A percentile compares a stretch with the other conserved stretches of the same genome.
Conservation (phyloP, 345 rosid species). For the Euclidium syriacum region DNA sequence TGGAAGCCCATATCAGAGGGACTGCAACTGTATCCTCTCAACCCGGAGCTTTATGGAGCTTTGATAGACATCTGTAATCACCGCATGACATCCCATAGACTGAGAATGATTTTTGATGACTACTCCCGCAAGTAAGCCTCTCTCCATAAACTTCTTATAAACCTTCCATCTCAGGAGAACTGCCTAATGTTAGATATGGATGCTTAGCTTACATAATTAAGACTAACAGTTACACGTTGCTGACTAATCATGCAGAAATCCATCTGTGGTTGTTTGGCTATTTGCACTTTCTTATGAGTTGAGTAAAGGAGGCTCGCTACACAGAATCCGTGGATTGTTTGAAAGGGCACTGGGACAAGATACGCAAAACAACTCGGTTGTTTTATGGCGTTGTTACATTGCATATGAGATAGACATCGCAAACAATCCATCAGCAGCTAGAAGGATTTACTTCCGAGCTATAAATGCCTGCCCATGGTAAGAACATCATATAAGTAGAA, state of each 20-base stretch:
- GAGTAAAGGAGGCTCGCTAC: slow-evolving; percentile 54
- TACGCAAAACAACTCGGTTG: slow-evolving; percentile 46
- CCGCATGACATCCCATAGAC: slow-evolving; percentile 70
- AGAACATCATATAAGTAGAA: slow-evolving; percentile 21
- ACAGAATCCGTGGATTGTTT: slow-evolving; percentile 77
- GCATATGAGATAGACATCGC: slow-evolving; percentile 69
- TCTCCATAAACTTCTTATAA: slow-evolving; percentile 10
- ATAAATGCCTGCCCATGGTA: slow-evolving; percentile 96
- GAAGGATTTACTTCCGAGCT: slow-evolving; percentile 78
- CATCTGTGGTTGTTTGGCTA: slow-evolving; percentile 67
- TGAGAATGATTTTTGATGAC: slow-evolving; percentile 69
- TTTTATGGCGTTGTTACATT: slow-evolving; percentile 87
- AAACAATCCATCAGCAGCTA: slow-evolving; percentile 58
- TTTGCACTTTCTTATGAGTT: slow-evolving; percentile 78
- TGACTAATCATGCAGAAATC: slow-evolving; percentile 47
- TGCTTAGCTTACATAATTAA: slow-evolving; percentile 5
- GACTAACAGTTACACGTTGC: neutral
- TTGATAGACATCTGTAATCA: slow-evolving; percentile 63
- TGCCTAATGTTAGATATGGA: neutral
- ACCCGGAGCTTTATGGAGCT: slow-evolving; percentile 52
- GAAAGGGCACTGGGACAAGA: slow-evolving; percentile 82
- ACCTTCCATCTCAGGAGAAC: neutral
- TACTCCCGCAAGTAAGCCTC: slow-evolving; percentile 56
- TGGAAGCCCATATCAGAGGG: slow-evolving; percentile 76
- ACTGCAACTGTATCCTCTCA: slow-evolving; percentile 73